Evolutionary conservation across 805 yeast genomes (phyloP), one percentile per base, ranked within the genome.

Genomic region (Torulaspora indica): DNA sequence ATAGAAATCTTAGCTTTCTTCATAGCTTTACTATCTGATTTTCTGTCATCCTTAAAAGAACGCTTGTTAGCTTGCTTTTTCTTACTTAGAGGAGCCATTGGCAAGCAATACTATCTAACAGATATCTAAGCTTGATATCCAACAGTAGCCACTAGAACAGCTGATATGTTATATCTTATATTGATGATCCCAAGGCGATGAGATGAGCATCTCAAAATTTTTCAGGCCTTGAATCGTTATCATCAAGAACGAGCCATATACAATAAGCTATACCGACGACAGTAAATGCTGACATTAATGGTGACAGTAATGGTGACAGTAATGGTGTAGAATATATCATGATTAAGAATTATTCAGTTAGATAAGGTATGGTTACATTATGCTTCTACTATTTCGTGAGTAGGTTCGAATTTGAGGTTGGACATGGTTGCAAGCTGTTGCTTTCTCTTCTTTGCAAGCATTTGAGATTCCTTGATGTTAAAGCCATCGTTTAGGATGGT

Each of bases 401-500:
- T 45, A 7, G 48, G 48, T 23, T 45, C 48, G 5, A 45, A 38
- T 32, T 45, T 45, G 13, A 40, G 30, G n/a, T 45, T 40, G 20
- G 27, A 13, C 44, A 38, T 25, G 12, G 48, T 45, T 14, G 58
- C 54, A 17, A 48, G 53, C 43, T 61, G 64, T 42, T 59, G 57
- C 38, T 62, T 63, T 46, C 67, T 59, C 59, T 77, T 72, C 47
- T 73, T 70, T 31, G 85, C 84, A 52, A 82, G 59, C 39, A 66
- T 69, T 49, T 74, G 64, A 1, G 86, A 78, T 34, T 77, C 77
- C 57, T 78, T 81, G 52, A 93, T 86, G 56, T 86, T 85, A 73
- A 91, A 91, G 1, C 98, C 98, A 49, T 82, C 85, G 30, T 82
- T 73, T 52, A 91, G 74, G 14, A 91, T 74, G 42, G 77, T 75